Evolutionary conservation across 75 land plant genomes (phyloP), one percentile per base, ranked within the genome.

Genomic region (Pinus albicaulis): DNA sequence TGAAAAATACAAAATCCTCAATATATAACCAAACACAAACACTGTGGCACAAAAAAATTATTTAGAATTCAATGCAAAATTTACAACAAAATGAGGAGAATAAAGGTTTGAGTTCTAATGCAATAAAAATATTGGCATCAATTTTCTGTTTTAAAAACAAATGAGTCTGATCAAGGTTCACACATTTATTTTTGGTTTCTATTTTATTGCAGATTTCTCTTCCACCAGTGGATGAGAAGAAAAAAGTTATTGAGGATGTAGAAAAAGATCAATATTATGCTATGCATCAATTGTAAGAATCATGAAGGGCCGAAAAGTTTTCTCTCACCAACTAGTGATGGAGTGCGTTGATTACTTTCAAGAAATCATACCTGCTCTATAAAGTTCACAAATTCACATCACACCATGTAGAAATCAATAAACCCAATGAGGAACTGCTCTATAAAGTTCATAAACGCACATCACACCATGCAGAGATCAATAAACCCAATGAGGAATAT

Each of bases 331-430:
- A 53, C 94, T 96, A 22, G 91, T 93, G 12, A 60, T 82, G 81
- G 99, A 96, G 74, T 96, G 99, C 75, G 97, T 92, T 34, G 91
- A 96, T n/a, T n/a, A n/a, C n/a, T n/a, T n/a, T n/a, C n/a, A n/a
- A n/a, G n/a, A n/a, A n/a, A n/a, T n/a, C n/a, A n/a, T n/a, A n/a
- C n/a, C n/a, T n/a, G n/a, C n/a, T n/a, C n/a, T n/a, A n/a, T n/a
- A n/a, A n/a, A n/a, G n/a, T n/a, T n/a, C n/a, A n/a, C n/a, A n/a
- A n/a, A n/a, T n/a, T n/a, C n/a, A n/a, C n/a, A n/a, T n/a, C n/a
- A n/a, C n/a, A n/a, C n/a, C n/a, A n/a, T n/a, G n/a, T n/a, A n/a
- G n/a, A n/a, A n/a, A n/a, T n/a, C n/a, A n/a, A n/a, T n/a, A n/a
- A n/a, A n/a, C n/a, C n/a, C n/a, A n/a, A n/a, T n/a, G n/a, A n/a